Evolutionary conservation across 805 yeast species (phyloP), one percentile per base, ranked within the genome.

Genomic region (Suhomyces sp.): DNA sequence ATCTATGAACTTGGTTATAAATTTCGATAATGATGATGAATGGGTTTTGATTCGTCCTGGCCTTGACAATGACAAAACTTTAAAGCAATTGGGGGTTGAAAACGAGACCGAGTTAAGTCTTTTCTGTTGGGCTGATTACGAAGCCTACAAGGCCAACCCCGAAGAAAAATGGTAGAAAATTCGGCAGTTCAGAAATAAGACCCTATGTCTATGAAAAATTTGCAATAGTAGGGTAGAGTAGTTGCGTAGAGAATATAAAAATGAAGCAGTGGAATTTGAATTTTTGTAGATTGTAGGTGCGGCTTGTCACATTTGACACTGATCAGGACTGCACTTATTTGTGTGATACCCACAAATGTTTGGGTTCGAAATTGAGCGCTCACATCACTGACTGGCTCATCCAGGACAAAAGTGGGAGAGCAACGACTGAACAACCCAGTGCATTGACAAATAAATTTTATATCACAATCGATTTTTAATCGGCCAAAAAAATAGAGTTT

Each of bases 51-150:
- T 54, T 29, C 60, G 69, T 43, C 64, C 61, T 1, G 60, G 54
- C 13, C 57, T 49, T 4, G 58, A 52, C 2, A 53, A 50, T 9
- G 61, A 58, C 10, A 60, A 60, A 46, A 49, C 56, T n/a, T 67
- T 75, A 46, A 68, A 70, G 68, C 72, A 67, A 25, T 61, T 69
- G 52, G 76, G 73, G 8, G 60, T 80, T 56, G 89, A 86, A 56
- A 93, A 94, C 68, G 99, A 94, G 72, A 90, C 97, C 2, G 99
- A 94, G 66, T 69, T 94, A 43, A 88, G 97, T 27, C 64, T 88
- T n/a, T 94, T 84, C 73, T 89, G 89, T 53, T 65, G 72, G 61
- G 78, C 69, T 6, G 91, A 80, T 41, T 94, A 92, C 67, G 73
- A 72, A 25, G 80, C 71, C 43, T 94, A 75, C 71, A 88, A 88